Evolutionary conservation across 805 yeast genomes (phyloP).

Genomic region (Metschnikowia kunwiensis): DNA sequence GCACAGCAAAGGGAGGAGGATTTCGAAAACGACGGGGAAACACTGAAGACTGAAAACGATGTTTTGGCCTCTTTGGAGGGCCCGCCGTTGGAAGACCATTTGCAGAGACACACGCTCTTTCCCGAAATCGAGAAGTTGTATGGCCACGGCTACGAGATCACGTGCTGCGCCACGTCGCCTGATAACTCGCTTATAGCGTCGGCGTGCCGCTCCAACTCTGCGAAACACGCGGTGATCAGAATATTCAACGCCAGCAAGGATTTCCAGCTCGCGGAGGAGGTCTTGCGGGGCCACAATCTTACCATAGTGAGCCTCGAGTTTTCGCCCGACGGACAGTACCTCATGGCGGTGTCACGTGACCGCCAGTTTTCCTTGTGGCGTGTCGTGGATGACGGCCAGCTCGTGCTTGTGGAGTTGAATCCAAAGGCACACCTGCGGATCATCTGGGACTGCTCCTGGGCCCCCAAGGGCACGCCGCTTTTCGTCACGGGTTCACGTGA

Average conservation of each 20-base stretch:
- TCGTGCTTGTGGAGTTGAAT: conserved; percentile 42
- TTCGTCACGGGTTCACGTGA: conserved; percentile 90
- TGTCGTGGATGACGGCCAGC: conserved; percentile 27
- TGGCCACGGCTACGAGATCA: conserved; percentile 96
- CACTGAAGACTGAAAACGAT: conserved; percentile 44
- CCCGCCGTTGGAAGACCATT: conserved; percentile 79
- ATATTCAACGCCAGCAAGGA: conserved; percentile 63
- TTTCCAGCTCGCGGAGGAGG: conserved; percentile 43
- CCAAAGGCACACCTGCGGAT: conserved; percentile 87
- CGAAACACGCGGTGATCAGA: conserved; percentile 81
- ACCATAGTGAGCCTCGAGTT: conserved; percentile 84
- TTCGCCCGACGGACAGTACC: conserved; percentile 60
- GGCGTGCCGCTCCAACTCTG: conserved; percentile 85
- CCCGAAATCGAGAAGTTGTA: conserved; percentile 93
- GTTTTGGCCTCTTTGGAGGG: conserved; percentile 42
- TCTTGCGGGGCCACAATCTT: conserved; percentile 67
- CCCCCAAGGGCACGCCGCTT: conserved; percentile 40
- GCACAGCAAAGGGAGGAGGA: conserved; percentile 39
- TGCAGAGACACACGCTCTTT: conserved; percentile 89
- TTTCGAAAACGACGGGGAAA: conserved; percentile 30
- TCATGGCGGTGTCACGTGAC: conserved; percentile 85
- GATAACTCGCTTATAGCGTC: conserved; percentile 69
- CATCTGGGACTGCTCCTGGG: conserved; percentile 94
- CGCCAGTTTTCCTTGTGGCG: conserved; percentile 79
- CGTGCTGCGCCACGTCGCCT: conserved; percentile 70